Evolutionary conservation across 73 alveolate species (phyloP), one percentile per base, ranked within the genome.

Genomic region (Paramecium biaurelia): DNA sequence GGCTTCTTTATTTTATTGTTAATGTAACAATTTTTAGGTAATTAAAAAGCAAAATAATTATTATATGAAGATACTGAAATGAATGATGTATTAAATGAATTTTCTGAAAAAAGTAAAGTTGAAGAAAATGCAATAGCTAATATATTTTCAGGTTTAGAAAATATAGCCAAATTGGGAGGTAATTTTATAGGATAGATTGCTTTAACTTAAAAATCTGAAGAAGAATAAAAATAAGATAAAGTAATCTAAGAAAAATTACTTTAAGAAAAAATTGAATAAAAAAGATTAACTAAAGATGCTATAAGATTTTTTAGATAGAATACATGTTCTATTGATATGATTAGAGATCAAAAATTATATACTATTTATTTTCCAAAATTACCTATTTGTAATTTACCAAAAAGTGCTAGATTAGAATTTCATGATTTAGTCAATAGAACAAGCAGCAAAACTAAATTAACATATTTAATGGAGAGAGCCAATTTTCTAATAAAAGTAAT

Each of bases 401-500:
- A 89, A 70, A 43, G 37, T 43, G 85, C 85, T 6, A 89, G 74
- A 89, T 24, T 89, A 43, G 87, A 92, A 41, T 95, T 98, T 86
- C 95, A 95, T 92, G 96, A 94, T 70, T 92, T 72, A 47, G 99
- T 97, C 49, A 99, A 97, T 82, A 96, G 99, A 92, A 95, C 95
- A 2, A 89, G 95, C 26, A 88, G 82, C 28, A 92, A 93, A 63
- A 85, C 95, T 18, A 95, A 63, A 94, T 93, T 95, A 92, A 96
- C 59, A 92, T 96, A 95, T 18, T 93, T 98, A n/a, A 92, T 97
- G 85, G 95, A 93, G 41, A 95, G 94, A 38, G 95, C 97, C 34
- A 96, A 96, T 5, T 96, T 96, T 57, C 87, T 98, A 30, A 97
- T 96, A 85, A 98, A 97, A 87, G 98, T 95, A 94, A 97, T 96